Base-by-base conservation (phyloP, 2,329 filamentous ascomycete species). In the Colletotrichum ledebouriae region DNA sequence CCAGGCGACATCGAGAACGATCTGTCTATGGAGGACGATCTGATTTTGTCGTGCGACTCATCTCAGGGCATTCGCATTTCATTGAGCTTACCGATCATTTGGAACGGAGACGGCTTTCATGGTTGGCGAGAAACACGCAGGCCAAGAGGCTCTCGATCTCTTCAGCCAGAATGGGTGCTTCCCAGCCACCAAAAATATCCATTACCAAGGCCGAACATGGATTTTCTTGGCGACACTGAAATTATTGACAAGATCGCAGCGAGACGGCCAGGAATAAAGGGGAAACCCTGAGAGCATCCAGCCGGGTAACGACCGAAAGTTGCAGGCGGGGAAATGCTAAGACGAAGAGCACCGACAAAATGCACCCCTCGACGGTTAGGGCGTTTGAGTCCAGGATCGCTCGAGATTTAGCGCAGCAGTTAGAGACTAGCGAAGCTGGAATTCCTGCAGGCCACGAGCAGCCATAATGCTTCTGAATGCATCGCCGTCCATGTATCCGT, bases 1-100 rank as follows among this genome's bases (percentile, higher is more conserved):
- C 57, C 5, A 49, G 20, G 22, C 44, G 22, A 15, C 33, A 41
- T 13, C 73, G 73, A 52, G 60, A 65, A 2, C 60, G 11, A 2
- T 72, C 71, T 77, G 75, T 75, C 69, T 59, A 25, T 58, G 60
- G 0, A 71, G 69, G 0, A 71, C 75, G 25, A 68, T 68, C 7
- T 53, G 63, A 0, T 12, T 78, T 25, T 75, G 73, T 25, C 64
- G 1, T 72, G 73, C 52, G 72, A 77, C 67, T 75, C 75, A 3
- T 34, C 39, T 76, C 50, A 66, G 52, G 47, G 71, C 68, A 0
- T 39, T 79, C 50, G 73, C 74, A 59, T 39, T 20, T 17, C 34
- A 11, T 11, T 39, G 10, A 39, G 5, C 25, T 29, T 29, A 17
- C 2, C n/a, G 20, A 13, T 4, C 7, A 5, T 46, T 17, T 5